Evolutionary conservation across 768 basidiomycete species (phyloP).

Genomic region (Pleurotus sapidus): DNA sequence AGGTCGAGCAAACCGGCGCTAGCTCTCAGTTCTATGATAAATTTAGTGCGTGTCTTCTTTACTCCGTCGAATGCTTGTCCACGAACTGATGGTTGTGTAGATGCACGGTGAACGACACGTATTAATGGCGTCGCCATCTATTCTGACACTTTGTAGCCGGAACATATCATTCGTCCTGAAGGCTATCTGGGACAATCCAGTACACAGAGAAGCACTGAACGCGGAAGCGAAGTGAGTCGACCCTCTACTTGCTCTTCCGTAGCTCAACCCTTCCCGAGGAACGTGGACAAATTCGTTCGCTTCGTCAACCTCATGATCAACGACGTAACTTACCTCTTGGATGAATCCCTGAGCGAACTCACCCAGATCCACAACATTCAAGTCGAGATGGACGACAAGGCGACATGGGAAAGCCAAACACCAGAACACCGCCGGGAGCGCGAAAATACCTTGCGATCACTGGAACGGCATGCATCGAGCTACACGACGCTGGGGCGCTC

Average conservation of each 20-base stretch:
- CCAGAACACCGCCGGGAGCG: slow-evolving; percentile 80
- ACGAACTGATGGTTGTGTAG: slow-evolving; percentile 25
- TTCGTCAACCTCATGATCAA: slow-evolving; percentile 99
- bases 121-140: slow-evolving; percentile 11
- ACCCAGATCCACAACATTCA: slow-evolving; percentile 87
- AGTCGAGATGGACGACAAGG: slow-evolving; percentile 75
- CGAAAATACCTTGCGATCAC: slow-evolving; percentile 68
- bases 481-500: slow-evolving; percentile 86
- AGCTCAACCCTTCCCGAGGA: slow-evolving; percentile 36
- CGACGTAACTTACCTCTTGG: slow-evolving; percentile 97
- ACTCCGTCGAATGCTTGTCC: background rate
- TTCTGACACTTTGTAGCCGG: slow-evolving; percentile 41
- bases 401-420: slow-evolving; percentile 65
- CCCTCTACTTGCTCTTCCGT: background rate
- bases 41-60: slow-evolving; percentile 65
- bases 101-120: slow-evolving; percentile 42
- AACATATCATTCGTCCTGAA: slow-evolving; percentile 88
- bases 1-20: slow-evolving; percentile 96
- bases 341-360: slow-evolving; percentile 90
- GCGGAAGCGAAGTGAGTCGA: slow-evolving; percentile 64
- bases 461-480: slow-evolving; percentile 82
- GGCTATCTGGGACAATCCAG: slow-evolving; percentile 87
- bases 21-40: slow-evolving; percentile 99
- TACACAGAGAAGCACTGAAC: slow-evolving; percentile 84
- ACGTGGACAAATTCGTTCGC: slow-evolving; percentile 90